These are phyloP conservation scores for Tetracentron sinense DNA, from an alignment of 164 flowering plant genomes.

Conservation along the genomic window DNA sequence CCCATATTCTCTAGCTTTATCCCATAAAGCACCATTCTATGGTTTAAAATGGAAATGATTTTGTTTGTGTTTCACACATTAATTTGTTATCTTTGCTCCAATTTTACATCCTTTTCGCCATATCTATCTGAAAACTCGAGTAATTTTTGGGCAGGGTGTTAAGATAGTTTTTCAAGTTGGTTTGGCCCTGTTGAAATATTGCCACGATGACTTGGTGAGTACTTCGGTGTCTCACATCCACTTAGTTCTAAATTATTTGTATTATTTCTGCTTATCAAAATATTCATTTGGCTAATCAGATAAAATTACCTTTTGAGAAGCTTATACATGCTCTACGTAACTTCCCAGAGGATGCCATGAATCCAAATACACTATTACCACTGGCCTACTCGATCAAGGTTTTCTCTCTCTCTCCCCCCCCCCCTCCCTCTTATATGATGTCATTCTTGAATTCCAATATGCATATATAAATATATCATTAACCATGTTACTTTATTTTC, in stretches of 20 bases:
- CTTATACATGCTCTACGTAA: constrained; percentile 82
- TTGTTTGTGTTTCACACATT: not conserved
- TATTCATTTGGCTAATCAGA: constrained; percentile 33
- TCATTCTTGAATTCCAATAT: not conserved
- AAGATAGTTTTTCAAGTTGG: constrained; percentile 92
- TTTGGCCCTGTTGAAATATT: constrained; percentile 77
- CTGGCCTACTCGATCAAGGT: constrained; percentile 92
- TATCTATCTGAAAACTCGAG: constrained; percentile 3
- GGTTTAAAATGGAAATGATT: not conserved
- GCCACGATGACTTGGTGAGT: constrained; percentile 90
- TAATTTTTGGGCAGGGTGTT: constrained; percentile 59
- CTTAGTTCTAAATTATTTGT: not conserved
- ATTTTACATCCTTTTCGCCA: not conserved
- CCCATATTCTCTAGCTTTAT: not conserved
- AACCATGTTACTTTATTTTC: too few species aligned
- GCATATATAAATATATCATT: too few species aligned
- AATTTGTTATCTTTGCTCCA: not conserved
- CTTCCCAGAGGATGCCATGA: constrained; percentile 94
- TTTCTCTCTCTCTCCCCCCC: constrained; percentile 5
- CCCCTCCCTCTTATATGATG: not conserved
- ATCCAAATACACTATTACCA: constrained; percentile 88
- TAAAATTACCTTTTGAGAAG: constrained; percentile 87
- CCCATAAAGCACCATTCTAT: not conserved
- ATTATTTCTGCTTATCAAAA: constrained; percentile 6
- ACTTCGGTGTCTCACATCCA: not conserved